Base-by-base conservation (phyloP, 768 basidiomycete genomes). In the Lactarius hengduanensis region DNA sequence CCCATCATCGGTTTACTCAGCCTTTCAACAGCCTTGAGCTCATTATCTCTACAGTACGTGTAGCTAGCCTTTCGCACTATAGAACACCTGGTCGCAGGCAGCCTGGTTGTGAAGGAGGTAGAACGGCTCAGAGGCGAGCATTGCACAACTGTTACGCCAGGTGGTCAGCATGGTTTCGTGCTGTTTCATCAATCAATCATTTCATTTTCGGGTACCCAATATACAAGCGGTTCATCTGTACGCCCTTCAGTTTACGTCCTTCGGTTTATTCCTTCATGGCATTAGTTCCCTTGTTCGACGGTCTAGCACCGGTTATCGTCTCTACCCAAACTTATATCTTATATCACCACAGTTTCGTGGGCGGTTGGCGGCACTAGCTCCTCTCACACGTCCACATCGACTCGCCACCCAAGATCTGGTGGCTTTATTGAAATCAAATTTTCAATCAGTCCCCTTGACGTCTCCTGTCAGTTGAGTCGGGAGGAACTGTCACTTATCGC, bases 401-500 rank as follows among this genome's bases (percentile, higher is more conserved):
- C 30, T 61, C 64, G 5, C 15, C 43, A 61, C 26, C 22, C 34
- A 57, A 56, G 41, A 7, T 4, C 57, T 18, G 61, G 66, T 28
- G 28, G 28, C 28, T 28, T 47, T 32, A 32, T 32, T 32, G 9
- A 32, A 32, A 32, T 32, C 32, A 32, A 3, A 3, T 32, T 32
- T 20, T 26, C 36, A 30, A 22, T 1, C 0, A 16, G 20, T 59
- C 45, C 50, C 26, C 28, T 20, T 40, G 15, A 61, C 13, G 18
- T 13, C 7, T 30, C n/a, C 34, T 13, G 43, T 16, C 32, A 26
- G 26, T 26, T 26, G 26, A 34, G 28, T 34, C 61, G 59, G 38
- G 67, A 70, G 59, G 67, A 70, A 26, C 45, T 58, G 30, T 60
- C 69, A 2, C 26, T 26, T 26, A 26, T 26, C 26, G 26, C 26